These are phyloP conservation scores for Halteria grandinella DNA, from an alignment of 73 alveolate species.

Conservation along the genomic window DNA sequence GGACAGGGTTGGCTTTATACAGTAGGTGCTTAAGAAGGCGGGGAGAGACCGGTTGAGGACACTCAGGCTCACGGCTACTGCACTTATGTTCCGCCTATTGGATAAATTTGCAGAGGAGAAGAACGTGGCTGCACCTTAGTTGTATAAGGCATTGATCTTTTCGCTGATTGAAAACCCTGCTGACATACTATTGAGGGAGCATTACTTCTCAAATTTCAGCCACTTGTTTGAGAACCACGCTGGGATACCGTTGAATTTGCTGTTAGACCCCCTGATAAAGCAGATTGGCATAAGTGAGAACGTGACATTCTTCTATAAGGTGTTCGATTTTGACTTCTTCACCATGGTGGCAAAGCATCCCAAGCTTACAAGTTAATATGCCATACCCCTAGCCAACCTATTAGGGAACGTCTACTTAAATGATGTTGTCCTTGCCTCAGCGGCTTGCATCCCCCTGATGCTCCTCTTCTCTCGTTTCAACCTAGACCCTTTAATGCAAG, in stretches of 20 bases:
- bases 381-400: conserved; percentile 86
- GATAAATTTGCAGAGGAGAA: conserved; percentile 86
- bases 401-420: conserved; percentile 91
- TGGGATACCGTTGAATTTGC: conserved; percentile 93
- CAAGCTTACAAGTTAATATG: conserved; percentile 88
- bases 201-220: conserved; percentile 85
- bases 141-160: conserved; percentile 89
- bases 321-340: conserved; percentile 94
- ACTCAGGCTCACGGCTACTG: conserved; percentile 63
- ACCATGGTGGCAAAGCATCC: conserved; percentile 92
- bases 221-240: conserved; percentile 78
- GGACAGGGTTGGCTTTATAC: conserved; percentile 63
- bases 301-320: conserved; percentile 86
- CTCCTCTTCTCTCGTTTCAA: conserved; percentile 71
- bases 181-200: conserved; percentile 88
- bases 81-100: conserved; percentile 73
- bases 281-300: conserved; percentile 85
- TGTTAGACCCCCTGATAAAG: conserved; percentile 94
- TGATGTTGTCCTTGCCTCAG: conserved; percentile 69
- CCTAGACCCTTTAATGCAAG: conserved; percentile 70
- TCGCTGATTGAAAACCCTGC: conserved; percentile 93
- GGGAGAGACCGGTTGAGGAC: conserved; percentile 75
- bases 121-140: conserved; percentile 94
- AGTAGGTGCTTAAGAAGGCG: conserved; percentile 66
- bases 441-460: conserved; percentile 80